Evolutionary conservation across 2,329 filamentous ascomycete species (phyloP).

Genomic region (Talaromyces sp.): DNA sequence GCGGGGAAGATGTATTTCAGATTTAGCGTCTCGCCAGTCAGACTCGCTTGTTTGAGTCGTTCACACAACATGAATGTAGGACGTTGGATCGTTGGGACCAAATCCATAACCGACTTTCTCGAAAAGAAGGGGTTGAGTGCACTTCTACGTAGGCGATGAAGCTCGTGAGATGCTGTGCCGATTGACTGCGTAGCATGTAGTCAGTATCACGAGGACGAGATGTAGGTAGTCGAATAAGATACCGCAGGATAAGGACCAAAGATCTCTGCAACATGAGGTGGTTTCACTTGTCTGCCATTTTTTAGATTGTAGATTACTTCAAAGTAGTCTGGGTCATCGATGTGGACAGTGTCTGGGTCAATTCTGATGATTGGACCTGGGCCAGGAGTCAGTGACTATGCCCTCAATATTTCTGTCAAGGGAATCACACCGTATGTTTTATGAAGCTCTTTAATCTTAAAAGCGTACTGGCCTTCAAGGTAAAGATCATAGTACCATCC

Average conservation of each 20-base stretch:
- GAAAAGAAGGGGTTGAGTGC: constrained; percentile 35
- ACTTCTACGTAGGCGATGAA: constrained; percentile 30
- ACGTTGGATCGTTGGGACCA: not conserved
- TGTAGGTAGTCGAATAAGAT: not conserved
- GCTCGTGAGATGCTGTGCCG: constrained; percentile 27
- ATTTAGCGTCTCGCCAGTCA: not conserved
- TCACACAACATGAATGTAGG: not conserved
- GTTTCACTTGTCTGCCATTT: not conserved
- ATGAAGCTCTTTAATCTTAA: constrained; percentile 25
- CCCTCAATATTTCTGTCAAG: not conserved
- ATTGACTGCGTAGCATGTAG: not conserved
- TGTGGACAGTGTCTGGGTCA: constrained; percentile 30
- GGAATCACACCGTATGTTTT: constrained; percentile 27
- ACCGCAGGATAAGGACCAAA: not conserved
- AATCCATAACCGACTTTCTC: not conserved
- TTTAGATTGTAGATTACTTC: constrained; percentile 15
- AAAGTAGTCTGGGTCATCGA: constrained; percentile 29
- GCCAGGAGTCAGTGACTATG: constrained; percentile 19
- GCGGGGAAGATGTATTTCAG: not conserved
- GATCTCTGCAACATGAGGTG: not conserved
- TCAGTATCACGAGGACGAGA: not conserved
- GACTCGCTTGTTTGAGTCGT: not conserved
- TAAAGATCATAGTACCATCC: constrained; percentile 29
- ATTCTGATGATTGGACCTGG: constrained; percentile 34
- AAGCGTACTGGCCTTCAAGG: constrained; percentile 23